Evolutionary conservation across 371 early-diverging fungal species (phyloP).

Genomic region (Parasitella parasitica): DNA sequence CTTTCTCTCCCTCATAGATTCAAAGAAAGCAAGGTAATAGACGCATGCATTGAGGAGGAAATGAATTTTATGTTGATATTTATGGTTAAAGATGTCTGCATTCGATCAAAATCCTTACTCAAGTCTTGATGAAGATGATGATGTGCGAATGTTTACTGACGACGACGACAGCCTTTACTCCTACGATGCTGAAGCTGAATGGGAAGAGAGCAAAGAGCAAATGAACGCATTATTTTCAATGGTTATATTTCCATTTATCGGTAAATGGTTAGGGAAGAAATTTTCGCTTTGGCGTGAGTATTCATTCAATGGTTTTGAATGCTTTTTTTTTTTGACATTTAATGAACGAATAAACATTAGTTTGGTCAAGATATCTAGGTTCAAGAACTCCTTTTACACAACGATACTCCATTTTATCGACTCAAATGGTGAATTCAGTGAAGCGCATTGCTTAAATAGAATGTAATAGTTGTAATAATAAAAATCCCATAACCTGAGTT

Average conservation of each 20-base stretch:
- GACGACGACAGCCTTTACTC: constrained; percentile 27
- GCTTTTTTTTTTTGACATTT: neutral
- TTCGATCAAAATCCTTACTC: constrained; percentile 22
- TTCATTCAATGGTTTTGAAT: neutral
- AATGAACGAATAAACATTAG: neutral
- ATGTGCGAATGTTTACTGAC: constrained; percentile 14
- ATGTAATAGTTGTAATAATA: neutral
- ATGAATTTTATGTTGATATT: neutral
- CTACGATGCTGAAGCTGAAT: constrained; percentile 59
- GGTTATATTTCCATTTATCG: constrained; percentile 59
- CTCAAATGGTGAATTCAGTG: constrained; percentile 13
- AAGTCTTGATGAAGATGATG: constrained; percentile 29
- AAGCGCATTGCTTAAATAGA: constrained; percentile 10
- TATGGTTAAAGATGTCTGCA: neutral
- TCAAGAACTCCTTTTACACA: constrained; percentile 5
- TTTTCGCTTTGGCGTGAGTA: constrained; percentile 57
- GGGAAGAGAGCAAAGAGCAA: constrained; percentile 66
- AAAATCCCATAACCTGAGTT: neutral
- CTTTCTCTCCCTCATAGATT: neutral
- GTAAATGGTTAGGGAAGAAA: constrained; percentile 62
- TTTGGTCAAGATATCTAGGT: constrained; percentile 13
- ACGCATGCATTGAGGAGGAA: neutral
- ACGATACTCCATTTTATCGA: constrained; percentile 4
- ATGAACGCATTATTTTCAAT: constrained; percentile 53
- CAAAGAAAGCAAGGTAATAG: neutral